Conservation (phyloP, 1,284 basidiomycete species). For the Apiotrichum montevideense region DNA sequence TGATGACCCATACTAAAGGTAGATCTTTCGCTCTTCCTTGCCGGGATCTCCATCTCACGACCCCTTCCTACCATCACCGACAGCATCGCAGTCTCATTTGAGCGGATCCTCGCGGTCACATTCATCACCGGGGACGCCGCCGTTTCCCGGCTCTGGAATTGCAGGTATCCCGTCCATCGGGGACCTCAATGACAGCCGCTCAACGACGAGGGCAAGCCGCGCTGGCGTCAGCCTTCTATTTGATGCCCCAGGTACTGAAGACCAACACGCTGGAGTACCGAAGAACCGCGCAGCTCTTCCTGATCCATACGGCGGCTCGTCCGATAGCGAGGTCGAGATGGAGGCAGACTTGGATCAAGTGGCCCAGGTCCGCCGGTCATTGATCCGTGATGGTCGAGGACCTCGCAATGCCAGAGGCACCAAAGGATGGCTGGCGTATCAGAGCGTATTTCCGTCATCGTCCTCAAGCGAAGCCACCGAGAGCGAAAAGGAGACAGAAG, state of each 20-base stretch:
- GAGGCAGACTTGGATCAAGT: conserved; percentile 36
- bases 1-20: too few species aligned
- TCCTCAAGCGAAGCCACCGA: conserved; percentile 31
- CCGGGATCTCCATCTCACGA: conserved; percentile 37
- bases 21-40: conserved; percentile 39
- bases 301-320: conserved; percentile 37
- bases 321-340: conserved; percentile 30
- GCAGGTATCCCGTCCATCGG: conserved; percentile 38
- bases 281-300: conserved; percentile 9
- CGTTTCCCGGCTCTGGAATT: conserved; percentile 39
- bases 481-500: conserved; percentile 38
- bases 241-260: not conserved
- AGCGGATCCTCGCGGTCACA: conserved; percentile 24
- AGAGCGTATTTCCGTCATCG: conserved; percentile 44
- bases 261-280: too few species aligned
- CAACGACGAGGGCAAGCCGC: conserved; percentile 10
- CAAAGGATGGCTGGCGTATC: conserved; percentile 47
- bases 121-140: conserved; percentile 30
- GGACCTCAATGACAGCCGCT: conserved; percentile 9
- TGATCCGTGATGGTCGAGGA: conserved; percentile 12
- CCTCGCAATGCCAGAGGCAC: conserved; percentile 14
- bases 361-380: conserved; percentile 26
- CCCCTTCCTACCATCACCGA: conserved; percentile 39
- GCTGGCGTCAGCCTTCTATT: conserved; percentile 34
- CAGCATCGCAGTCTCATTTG: conserved; percentile 26